Evolutionary conservation across 2,329 filamentous ascomycete genomes (phyloP).

Genomic region (Fusarium longipes): DNA sequence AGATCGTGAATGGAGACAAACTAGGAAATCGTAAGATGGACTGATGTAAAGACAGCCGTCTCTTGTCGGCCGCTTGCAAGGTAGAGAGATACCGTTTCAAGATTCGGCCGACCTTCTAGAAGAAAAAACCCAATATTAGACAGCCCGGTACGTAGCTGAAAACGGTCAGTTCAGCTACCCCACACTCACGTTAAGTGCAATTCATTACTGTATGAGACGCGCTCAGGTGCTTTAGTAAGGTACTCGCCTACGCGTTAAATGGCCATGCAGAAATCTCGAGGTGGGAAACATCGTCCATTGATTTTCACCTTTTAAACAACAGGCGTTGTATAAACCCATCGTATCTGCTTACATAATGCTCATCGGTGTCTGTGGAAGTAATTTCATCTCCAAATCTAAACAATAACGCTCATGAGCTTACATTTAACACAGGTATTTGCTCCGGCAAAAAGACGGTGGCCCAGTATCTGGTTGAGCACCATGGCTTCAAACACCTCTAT

Average conservation of each 20-base stretch:
- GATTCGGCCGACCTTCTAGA: constrained; percentile 32
- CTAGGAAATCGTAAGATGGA: constrained; percentile 11
- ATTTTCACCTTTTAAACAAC: background rate
- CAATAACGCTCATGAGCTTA: constrained; percentile 19
- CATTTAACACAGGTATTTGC: constrained; percentile 77
- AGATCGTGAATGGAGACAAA: constrained; percentile 6
- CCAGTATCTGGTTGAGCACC: constrained; percentile 84
- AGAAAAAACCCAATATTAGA: background rate
- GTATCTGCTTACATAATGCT: constrained; percentile 65
- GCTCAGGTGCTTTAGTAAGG: constrained; percentile 14
- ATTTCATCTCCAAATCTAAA: constrained; percentile 30
- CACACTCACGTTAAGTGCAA: constrained; percentile 20
- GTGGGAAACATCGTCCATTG: constrained; percentile 4
- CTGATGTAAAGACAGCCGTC: constrained; percentile 23
- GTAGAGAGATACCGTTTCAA: background rate
- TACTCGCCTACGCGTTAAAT: constrained; percentile 32
- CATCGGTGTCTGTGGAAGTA: constrained; percentile 81
- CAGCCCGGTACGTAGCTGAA: background rate
- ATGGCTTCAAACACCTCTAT: constrained; percentile 81
- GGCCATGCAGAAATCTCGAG: constrained; percentile 15
- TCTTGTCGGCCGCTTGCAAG: constrained; percentile 18
- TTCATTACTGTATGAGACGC: constrained; percentile 15
- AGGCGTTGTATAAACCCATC: background rate
- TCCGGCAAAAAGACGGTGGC: constrained; percentile 92
- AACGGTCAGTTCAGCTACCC: constrained; percentile 11